Conservation (phyloP, 202 grass and related monocot genomes). For the Dendrocalamus latiflorus region DNA sequence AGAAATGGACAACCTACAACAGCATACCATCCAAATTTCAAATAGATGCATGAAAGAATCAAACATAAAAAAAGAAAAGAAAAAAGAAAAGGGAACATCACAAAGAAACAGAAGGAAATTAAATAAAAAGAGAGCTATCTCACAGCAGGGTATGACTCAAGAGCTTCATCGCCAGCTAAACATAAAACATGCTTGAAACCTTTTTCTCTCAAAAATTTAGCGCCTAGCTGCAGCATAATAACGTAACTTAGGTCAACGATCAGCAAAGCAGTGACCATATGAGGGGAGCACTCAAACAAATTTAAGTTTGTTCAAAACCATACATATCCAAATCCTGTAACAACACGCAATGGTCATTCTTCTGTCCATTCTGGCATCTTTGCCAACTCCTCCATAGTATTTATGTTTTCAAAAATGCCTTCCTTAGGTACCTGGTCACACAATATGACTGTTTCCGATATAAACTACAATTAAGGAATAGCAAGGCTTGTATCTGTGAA, state of each 20-base stretch:
- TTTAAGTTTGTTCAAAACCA: slow-evolving; percentile 21
- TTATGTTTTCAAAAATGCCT: slow-evolving; percentile 88
- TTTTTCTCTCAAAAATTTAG: slow-evolving; percentile 75
- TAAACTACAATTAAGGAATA: slow-evolving; percentile 13
- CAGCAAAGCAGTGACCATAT: background rate
- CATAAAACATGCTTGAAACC: slow-evolving; percentile 70
- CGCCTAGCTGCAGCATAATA: slow-evolving; percentile 62
- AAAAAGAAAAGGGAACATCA: background rate
- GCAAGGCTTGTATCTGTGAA: slow-evolving; percentile 7
- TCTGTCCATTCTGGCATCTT: slow-evolving; percentile 89
- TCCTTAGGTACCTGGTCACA: slow-evolving; percentile 82
- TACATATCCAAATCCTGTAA: slow-evolving; percentile 96
- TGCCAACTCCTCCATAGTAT: slow-evolving; percentile 65
- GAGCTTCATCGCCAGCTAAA: slow-evolving; percentile 76
- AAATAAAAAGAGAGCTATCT: slow-evolving; percentile 27
- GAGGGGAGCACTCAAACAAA: background rate
- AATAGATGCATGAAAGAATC: background rate
- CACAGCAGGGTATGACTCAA: slow-evolving; percentile 95
- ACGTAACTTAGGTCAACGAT: slow-evolving; percentile 17
- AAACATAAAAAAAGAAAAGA: slow-evolving; percentile 6
- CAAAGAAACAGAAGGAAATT: background rate
- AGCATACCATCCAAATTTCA: slow-evolving; percentile 1
- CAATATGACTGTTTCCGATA: slow-evolving; percentile 20
- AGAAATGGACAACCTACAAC: background rate
- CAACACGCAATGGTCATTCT: slow-evolving; percentile 72